Evolutionary conservation across 139 green algal species (phyloP).

Genomic region (Picochlorum sp.): DNA sequence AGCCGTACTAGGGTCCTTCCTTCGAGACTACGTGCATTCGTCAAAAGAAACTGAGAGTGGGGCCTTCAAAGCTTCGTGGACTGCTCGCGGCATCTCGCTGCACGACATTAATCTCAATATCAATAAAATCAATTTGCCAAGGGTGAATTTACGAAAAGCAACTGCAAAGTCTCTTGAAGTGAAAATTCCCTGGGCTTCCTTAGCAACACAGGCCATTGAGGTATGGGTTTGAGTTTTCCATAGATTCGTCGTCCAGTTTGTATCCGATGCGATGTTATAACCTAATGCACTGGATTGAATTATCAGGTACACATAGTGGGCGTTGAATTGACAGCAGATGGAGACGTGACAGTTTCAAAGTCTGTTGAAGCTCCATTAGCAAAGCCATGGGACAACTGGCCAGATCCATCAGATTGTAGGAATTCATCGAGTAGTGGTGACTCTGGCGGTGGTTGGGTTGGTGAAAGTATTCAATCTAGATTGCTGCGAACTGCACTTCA

Average conservation of each 20-base stretch:
- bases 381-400: background rate
- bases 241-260: too few species aligned
- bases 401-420: background rate
- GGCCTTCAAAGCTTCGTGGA: conserved; percentile 1
- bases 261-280: too few species aligned
- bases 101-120: conserved; percentile 4
- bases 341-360: too few species aligned
- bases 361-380: background rate
- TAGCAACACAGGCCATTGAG: background rate
- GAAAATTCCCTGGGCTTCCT: conserved; percentile 1
- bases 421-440: background rate
- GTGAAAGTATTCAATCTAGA: background rate
- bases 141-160: background rate
- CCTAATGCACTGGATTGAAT: too few species aligned
- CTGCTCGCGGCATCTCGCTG: background rate
- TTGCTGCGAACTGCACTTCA: too few species aligned
- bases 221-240: too few species aligned
- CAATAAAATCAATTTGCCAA: background rate
- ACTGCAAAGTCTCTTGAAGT: background rate
- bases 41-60: background rate
- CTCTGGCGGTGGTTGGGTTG: background rate
- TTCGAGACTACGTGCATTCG: background rate
- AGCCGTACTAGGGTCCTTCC: background rate
- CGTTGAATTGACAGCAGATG: too few species aligned
- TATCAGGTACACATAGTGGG: too few species aligned